phyloP scores from a whole-genome alignment of 2,329 filamentous ascomycete species.

The Penicillium sp. region DNA sequence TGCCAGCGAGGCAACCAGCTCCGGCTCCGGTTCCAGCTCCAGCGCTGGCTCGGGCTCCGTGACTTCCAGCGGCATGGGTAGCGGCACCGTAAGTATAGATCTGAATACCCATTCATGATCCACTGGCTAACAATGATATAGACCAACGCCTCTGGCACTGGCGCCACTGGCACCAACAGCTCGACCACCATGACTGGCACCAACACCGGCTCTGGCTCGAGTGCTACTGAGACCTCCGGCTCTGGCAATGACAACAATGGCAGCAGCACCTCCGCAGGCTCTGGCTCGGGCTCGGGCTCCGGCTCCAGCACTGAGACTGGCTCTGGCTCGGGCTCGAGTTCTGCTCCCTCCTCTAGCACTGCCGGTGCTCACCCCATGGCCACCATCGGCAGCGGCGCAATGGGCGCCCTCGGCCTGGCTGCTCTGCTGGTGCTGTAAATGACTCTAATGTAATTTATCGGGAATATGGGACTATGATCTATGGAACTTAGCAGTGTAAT shows the following conservation, averaged over 20 bases:
- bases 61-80: conserved; percentile 8
- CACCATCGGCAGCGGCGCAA: conserved; percentile 29
- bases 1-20: conserved; percentile 8
- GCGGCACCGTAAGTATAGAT: conserved; percentile 17
- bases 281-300: conserved; percentile 11
- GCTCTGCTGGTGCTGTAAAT: conserved; percentile 41
- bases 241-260: conserved; percentile 12
- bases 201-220: conserved; percentile 13
- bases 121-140: background rate
- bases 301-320: background rate
- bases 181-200: conserved; percentile 18
- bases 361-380: conserved; percentile 30
- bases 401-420: conserved; percentile 41
- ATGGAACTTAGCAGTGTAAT: conserved; percentile 9
- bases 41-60: conserved; percentile 16
- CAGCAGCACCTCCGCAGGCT: background rate
- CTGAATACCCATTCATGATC: background rate
- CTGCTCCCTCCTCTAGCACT: conserved; percentile 9
- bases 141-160: conserved; percentile 8
- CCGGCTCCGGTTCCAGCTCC: conserved; percentile 12
- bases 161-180: conserved; percentile 8
- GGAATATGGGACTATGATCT: background rate
- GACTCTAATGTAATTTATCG: background rate
- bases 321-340: conserved; percentile 11
- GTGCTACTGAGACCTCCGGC: conserved; percentile 19